A percentile compares a stretch with the other conserved stretches of the same genome.
Conservation (phyloP, 1,284 basidiomycete genomes). For the Cutaneotrichosporon sp. region DNA sequence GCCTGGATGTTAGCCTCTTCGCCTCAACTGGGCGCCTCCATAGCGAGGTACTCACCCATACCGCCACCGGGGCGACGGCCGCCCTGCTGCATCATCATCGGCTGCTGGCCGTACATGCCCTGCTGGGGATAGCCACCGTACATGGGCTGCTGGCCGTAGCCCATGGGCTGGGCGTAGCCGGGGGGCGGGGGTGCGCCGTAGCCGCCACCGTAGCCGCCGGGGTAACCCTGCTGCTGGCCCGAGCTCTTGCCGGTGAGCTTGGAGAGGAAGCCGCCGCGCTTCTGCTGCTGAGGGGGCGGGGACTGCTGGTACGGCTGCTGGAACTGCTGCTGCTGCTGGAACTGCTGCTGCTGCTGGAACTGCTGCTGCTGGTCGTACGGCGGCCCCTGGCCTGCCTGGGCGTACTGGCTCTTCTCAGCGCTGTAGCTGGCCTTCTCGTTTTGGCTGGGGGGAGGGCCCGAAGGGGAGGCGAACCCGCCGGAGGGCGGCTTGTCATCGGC, state of each 20-base stretch:
- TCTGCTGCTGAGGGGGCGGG: slow-evolving; percentile 5
- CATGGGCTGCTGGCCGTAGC: slow-evolving; percentile 30
- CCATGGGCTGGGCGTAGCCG: slow-evolving; percentile 14
- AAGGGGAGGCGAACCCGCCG: slow-evolving; percentile 37
- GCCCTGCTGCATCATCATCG: slow-evolving; percentile 17
- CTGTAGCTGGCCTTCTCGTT: slow-evolving; percentile 20
- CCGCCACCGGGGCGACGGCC: slow-evolving; percentile 23
- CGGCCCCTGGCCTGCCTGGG: not conserved
- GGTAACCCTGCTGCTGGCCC: slow-evolving; percentile 13
- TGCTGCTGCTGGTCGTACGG: not conserved
- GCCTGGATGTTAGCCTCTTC: slow-evolving; percentile 10
- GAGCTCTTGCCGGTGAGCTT: slow-evolving; percentile 39
- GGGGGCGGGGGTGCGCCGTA: slow-evolving; percentile 14
- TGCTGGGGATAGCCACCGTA: slow-evolving; percentile 22
- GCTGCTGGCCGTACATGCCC: slow-evolving; percentile 14
- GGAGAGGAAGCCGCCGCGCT: slow-evolving; percentile 41
- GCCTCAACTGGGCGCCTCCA: slow-evolving; percentile 20
- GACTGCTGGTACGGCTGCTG: slow-evolving; percentile 15
- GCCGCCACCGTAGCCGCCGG: not conserved
- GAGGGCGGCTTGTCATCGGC: slow-evolving; percentile 41
- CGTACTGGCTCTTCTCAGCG: not conserved
- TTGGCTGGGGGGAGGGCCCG: slow-evolving; percentile 43
- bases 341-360: slow-evolving; percentile 11
- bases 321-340: slow-evolving; percentile 7
- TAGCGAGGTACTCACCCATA: slow-evolving; percentile 27